These are phyloP conservation scores for Aegilops tauschii DNA, from an alignment of 176 grass and related monocot genomes.

Conservation along the genomic window DNA sequence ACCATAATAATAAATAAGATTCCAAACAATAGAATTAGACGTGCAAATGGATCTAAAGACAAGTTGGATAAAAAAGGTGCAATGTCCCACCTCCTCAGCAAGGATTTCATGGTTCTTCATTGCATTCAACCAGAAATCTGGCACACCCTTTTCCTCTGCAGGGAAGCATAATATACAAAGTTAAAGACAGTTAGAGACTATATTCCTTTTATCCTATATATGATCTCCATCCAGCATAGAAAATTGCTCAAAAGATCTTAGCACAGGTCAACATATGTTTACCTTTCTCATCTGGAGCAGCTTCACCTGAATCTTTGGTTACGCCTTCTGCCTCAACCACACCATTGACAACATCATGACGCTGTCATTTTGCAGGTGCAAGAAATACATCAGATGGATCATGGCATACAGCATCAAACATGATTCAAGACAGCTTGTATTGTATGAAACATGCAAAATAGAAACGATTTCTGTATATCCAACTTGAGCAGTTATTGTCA, in stretches of 20 bases:
- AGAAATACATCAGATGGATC: constrained; percentile 28
- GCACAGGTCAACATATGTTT: neutral
- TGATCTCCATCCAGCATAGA: neutral
- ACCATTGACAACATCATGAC: constrained; percentile 85
- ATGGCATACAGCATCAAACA: neutral
- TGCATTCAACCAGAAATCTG: constrained; percentile 91
- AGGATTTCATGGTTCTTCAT: constrained; percentile 94
- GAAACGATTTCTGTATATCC: neutral
- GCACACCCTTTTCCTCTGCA: constrained; percentile 76
- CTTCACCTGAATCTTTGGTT: constrained; percentile 50
- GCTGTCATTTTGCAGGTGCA: constrained; percentile 44
- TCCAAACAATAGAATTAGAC: neutral
- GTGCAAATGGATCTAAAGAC: neutral
- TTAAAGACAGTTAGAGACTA: neutral
- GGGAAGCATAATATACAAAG: neutral
- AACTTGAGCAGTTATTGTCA: constrained; percentile 1
- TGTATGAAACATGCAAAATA: neutral
- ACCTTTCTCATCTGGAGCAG: constrained; percentile 43
- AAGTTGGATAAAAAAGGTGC: neutral
- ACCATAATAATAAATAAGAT: neutral
- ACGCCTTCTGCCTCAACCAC: constrained; percentile 67
- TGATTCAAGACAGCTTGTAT: neutral
- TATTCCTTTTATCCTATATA: neutral
- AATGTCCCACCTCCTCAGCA: constrained; percentile 63
- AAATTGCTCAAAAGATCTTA: neutral